These are phyloP conservation scores for Taphrina wiesneri DNA, from an alignment of 1,139 yeast species.

Conservation along the genomic window DNA sequence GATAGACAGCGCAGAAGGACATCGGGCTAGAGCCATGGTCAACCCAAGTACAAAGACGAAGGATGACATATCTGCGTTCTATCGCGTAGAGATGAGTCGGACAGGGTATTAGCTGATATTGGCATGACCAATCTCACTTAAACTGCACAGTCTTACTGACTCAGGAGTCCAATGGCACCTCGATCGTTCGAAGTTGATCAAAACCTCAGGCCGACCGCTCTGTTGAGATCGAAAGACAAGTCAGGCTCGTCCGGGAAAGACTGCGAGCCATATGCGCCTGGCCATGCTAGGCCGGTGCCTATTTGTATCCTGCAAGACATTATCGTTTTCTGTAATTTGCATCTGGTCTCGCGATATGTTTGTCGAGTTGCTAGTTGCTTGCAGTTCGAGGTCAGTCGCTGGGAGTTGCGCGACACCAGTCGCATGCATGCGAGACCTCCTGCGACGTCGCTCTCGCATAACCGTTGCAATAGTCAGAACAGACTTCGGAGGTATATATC, in stretches of 20 bases:
- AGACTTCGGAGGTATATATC: constrained; percentile 41
- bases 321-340: too few species aligned
- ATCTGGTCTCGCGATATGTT: constrained; percentile 8
- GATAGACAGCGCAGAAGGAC: too few species aligned
- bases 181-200: too few species aligned
- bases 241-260: constrained; percentile 1
- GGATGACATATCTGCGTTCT: too few species aligned
- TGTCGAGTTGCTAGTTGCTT: neutral
- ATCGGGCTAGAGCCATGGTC: too few species aligned
- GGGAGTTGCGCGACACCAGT: neutral
- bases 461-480: constrained; percentile 42
- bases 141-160: too few species aligned
- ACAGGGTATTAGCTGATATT: too few species aligned
- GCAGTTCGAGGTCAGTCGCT: neutral
- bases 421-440: constrained; percentile 25
- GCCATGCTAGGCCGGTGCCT: neutral
- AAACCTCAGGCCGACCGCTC: too few species aligned
- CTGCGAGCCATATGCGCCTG: neutral
- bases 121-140: too few species aligned
- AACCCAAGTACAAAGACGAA: too few species aligned
- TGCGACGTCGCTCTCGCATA: constrained; percentile 42
- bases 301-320: neutral
- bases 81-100: too few species aligned
- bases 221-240: neutral
- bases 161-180: too few species aligned